Percentiles rank a stretch among this genome's conserved stretches.
phyloP scores from a whole-genome alignment of 768 basidiomycete species.

The Rhizopogon vinicolor region DNA sequence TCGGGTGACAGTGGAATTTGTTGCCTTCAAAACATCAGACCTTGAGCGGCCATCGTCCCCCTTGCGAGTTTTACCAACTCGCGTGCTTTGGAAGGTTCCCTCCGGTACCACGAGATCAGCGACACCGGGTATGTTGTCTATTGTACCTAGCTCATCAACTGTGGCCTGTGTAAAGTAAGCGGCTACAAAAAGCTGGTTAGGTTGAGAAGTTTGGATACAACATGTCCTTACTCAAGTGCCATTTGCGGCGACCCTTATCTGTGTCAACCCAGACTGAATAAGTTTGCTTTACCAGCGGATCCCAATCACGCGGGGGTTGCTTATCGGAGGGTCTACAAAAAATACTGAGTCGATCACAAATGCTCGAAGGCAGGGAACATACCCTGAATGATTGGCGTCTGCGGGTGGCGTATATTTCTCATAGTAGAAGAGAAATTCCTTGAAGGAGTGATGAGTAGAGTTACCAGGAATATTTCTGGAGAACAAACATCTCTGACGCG shows the following conservation, averaged over 20 bases:
- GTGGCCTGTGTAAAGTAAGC: slow-evolving; percentile 81
- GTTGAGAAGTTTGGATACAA: neutral
- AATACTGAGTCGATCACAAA: slow-evolving; percentile 6
- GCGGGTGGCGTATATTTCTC: slow-evolving; percentile 58
- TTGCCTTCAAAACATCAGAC: slow-evolving; percentile 25
- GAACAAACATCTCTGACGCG: slow-evolving; percentile 71
- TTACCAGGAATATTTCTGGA: slow-evolving; percentile 4
- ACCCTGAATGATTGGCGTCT: slow-evolving; percentile 42
- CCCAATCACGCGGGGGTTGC: slow-evolving; percentile 56
- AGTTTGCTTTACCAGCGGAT: slow-evolving; percentile 76
- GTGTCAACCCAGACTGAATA: slow-evolving; percentile 77
- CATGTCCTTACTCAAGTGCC: slow-evolving; percentile 69
- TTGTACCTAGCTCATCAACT: slow-evolving; percentile 63
- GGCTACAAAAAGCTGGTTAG: slow-evolving; percentile 36
- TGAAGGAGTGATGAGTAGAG: slow-evolving; percentile 12
- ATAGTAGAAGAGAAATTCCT: slow-evolving; percentile 87
- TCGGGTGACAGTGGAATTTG: slow-evolving; percentile 27
- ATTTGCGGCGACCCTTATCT: slow-evolving; percentile 63
- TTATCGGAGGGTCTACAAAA: slow-evolving; percentile 35
- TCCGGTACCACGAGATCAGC: slow-evolving; percentile 61
- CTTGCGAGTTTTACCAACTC: slow-evolving; percentile 46
- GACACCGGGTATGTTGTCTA: slow-evolving; percentile 62
- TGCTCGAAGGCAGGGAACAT: slow-evolving; percentile 8
- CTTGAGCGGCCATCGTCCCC: slow-evolving; percentile 34
- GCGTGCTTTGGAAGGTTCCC: slow-evolving; percentile 65